Evolutionary conservation across 169 alveolate species (phyloP).

Genomic region (Theileria luwenshuni): DNA sequence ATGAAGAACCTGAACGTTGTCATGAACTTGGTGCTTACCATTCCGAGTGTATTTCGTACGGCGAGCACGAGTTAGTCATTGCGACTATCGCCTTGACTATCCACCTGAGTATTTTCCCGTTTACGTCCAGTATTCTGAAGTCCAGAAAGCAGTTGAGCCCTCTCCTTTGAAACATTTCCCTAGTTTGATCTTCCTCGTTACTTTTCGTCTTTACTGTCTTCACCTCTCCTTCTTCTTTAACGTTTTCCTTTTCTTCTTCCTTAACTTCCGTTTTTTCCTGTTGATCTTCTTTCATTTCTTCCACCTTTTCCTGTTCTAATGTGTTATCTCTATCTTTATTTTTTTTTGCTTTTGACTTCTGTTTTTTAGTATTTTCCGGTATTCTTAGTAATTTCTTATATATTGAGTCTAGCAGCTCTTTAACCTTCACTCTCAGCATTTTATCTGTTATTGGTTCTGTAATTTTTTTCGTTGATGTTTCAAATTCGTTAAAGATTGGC

Average conservation of each 20-base stretch:
- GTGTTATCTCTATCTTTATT: constrained; percentile 24
- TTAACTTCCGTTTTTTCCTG: neutral
- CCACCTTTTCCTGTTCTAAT: neutral
- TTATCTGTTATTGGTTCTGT: constrained; percentile 23
- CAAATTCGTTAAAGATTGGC: constrained; percentile 41
- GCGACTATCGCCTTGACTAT: constrained; percentile 38
- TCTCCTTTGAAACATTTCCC: constrained; percentile 16
- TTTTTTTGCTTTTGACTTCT: neutral
- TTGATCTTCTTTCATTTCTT: constrained; percentile 1
- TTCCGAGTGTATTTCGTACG: constrained; percentile 37
- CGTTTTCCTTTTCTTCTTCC: neutral
- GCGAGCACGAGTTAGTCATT: constrained; percentile 61
- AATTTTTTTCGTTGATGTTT: constrained; percentile 16
- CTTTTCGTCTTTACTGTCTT: neutral
- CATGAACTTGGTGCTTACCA: constrained; percentile 25
- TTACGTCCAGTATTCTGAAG: constrained; percentile 28
- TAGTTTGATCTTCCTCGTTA: neutral
- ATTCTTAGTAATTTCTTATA: constrained; percentile 26
- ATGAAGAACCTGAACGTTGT: constrained; percentile 15
- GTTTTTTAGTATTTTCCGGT: constrained; percentile 26
- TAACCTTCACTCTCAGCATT: neutral
- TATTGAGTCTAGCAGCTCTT: constrained; percentile 27
- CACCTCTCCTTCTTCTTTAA: constrained; percentile 9
- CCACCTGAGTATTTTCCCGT: constrained; percentile 64
- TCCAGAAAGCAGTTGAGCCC: constrained; percentile 52